These are phyloP conservation scores for Penicillium capsulatum DNA, from an alignment of 2,329 filamentous ascomycete genomes.

Conservation along the genomic window DNA sequence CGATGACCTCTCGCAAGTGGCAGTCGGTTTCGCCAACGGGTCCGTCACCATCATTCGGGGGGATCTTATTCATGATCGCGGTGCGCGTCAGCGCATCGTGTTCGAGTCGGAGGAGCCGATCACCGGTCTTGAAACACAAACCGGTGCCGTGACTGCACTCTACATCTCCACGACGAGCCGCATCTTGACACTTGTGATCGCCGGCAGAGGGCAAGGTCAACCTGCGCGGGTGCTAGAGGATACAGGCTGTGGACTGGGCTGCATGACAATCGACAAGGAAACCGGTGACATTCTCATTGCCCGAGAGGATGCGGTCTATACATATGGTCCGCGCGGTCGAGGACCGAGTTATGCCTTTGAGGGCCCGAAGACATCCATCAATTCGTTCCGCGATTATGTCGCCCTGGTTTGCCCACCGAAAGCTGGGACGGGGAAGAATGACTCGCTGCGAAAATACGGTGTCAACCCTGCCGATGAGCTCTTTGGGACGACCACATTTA, in stretches of 20 bases:
- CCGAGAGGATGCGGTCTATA: constrained; percentile 91
- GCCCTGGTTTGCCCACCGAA: constrained; percentile 77
- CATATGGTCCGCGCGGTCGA: constrained; percentile 78
- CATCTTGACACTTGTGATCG: constrained; percentile 80
- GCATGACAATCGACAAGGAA: constrained; percentile 80
- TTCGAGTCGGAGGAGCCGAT: constrained; percentile 96
- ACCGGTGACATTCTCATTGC: constrained; percentile 87
- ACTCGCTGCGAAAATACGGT: constrained; percentile 69
- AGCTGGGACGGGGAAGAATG: constrained; percentile 52
- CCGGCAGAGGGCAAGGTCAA: constrained; percentile 82
- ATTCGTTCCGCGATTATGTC: constrained; percentile 78
- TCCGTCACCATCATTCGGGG: constrained; percentile 89
- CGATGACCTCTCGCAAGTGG: constrained; percentile 85
- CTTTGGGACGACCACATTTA: constrained; percentile 83
- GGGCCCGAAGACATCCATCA: constrained; percentile 76
- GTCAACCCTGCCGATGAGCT: constrained; percentile 68
- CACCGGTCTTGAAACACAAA: constrained; percentile 77
- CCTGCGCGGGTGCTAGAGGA: constrained; percentile 86
- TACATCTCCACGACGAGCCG: constrained; percentile 89
- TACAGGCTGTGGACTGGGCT: constrained; percentile 83
- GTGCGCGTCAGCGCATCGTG: constrained; percentile 87
- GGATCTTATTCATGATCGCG: constrained; percentile 90
- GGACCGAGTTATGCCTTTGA: constrained; percentile 89
- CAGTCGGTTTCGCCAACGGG: constrained; percentile 93
- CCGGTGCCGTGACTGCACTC: constrained; percentile 64